A percentile compares a stretch with the other conserved stretches of the same genome.
phyloP scores from a whole-genome alignment of 345 rosid species.

The Melastoma malabathricum region DNA sequence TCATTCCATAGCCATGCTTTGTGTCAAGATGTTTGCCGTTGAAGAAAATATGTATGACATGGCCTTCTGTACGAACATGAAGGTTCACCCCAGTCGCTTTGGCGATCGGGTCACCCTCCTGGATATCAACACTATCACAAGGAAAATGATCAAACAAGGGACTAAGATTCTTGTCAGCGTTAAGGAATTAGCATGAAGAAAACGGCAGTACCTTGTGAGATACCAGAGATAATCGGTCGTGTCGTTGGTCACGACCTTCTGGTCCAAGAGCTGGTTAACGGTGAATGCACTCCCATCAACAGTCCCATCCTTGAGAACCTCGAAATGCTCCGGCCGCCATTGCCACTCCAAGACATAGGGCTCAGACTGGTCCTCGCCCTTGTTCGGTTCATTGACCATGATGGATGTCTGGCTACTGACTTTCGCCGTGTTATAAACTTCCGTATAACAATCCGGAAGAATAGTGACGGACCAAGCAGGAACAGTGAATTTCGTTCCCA shows the following conservation, averaged over 20 bases:
- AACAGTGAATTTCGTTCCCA: conserved; percentile 5
- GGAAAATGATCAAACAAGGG: no score
- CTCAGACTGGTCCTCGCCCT: conserved; percentile 13
- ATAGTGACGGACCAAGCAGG: conserved; percentile 28
- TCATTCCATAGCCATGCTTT: conserved; percentile 1
- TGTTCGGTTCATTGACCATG: conserved; percentile 10
- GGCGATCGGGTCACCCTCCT: conserved; percentile 7
- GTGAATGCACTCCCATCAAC: conserved; percentile 4
- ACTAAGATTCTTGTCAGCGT: no score
- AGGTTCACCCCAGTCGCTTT: conserved; percentile 11
- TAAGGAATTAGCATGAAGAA: no score
- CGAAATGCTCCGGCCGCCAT: conserved; percentile 18
- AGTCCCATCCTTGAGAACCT: neutral
- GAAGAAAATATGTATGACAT: conserved; percentile 27
- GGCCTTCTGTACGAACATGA: conserved; percentile 20
- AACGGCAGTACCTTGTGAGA: conserved; percentile 21
- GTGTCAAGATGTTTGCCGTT: conserved; percentile 19
- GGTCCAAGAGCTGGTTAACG: conserved; percentile 19
- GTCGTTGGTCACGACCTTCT: conserved; percentile 20
- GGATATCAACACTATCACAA: conserved; percentile 11
- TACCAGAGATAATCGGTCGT: conserved; percentile 33
- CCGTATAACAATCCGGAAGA: conserved; percentile 25
- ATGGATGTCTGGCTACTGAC: conserved; percentile 21
- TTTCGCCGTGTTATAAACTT: conserved; percentile 32
- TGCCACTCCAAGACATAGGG: conserved; percentile 18